phyloP scores from a whole-genome alignment of 1,284 basidiomycete genomes.

The Schizophyllum amplum region DNA sequence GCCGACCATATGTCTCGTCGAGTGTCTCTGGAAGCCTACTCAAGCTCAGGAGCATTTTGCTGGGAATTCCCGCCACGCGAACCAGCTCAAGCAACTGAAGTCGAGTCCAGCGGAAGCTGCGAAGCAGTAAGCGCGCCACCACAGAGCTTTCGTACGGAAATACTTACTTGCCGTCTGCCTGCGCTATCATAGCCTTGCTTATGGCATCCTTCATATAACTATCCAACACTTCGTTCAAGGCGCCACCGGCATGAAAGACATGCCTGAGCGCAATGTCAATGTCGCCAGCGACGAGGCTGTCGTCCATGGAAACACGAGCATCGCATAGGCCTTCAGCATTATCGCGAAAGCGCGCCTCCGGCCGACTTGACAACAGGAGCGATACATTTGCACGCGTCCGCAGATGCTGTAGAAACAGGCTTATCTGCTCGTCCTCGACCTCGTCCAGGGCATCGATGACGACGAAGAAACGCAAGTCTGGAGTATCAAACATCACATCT shows the following conservation, averaged over 20 bases:
- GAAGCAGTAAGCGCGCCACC: background rate
- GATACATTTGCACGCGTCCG: background rate
- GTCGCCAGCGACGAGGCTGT: background rate
- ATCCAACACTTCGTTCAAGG: background rate
- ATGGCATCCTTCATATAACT: too few relatives aligned
- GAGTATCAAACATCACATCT: background rate
- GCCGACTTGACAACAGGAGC: background rate
- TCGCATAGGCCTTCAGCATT: background rate
- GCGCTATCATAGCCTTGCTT: background rate
- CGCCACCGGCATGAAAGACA: background rate
- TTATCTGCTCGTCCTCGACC: background rate
- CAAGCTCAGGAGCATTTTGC: background rate
- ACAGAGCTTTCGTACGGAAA: too few relatives aligned
- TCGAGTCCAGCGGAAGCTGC: background rate
- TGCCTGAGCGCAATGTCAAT: background rate
- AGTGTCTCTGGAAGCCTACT: background rate
- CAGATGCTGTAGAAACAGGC: background rate
- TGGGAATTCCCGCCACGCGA: background rate
- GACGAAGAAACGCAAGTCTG: background rate
- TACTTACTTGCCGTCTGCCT: background rate
- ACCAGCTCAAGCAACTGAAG: background rate
- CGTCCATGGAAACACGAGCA: background rate
- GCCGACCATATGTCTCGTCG: background rate
- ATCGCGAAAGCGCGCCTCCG: background rate
- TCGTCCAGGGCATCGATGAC: background rate